These are phyloP conservation scores for Trichoderma sp. DNA, from an alignment of 2,329 filamentous ascomycete species.

Conservation along the genomic window DNA sequence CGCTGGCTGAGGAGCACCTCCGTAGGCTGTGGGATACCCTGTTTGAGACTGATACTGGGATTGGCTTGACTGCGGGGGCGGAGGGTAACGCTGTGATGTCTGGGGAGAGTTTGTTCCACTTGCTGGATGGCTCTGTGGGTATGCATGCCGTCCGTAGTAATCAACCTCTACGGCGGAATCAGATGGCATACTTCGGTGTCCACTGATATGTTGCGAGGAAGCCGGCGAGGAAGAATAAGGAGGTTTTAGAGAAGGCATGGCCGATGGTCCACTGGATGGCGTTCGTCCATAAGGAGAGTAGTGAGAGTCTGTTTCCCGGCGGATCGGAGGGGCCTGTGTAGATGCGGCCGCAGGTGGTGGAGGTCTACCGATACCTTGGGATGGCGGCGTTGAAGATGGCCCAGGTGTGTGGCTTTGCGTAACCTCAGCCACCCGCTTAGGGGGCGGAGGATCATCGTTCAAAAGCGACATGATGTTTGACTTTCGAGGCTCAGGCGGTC, in stretches of 20 bases:
- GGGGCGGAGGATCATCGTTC: conserved; percentile 55
- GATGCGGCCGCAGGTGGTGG: conserved; percentile 40
- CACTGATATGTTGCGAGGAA: conserved; percentile 45
- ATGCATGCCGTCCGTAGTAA: conserved; percentile 45
- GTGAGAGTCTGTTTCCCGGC: conserved; percentile 49
- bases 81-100: conserved; percentile 45
- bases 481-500: conserved; percentile 52
- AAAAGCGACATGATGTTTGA: conserved; percentile 62
- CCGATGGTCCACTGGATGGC: conserved; percentile 37
- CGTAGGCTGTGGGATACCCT: conserved; percentile 44
- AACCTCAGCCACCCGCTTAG: conserved; percentile 53
- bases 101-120: conserved; percentile 47
- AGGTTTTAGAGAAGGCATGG: conserved; percentile 56
- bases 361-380: conserved; percentile 43
- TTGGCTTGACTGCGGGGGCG: conserved; percentile 38
- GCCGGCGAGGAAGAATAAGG: conserved; percentile 48
- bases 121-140: conserved; percentile 35
- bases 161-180: conserved; percentile 43
- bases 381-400: conserved; percentile 52
- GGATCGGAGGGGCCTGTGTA: conserved; percentile 41
- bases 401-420: conserved; percentile 34
- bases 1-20: conserved; percentile 34
- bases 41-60: conserved; percentile 44
- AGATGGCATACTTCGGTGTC: conserved; percentile 41
- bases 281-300: conserved; percentile 46